phyloP scores from a whole-genome alignment of 176 grass and related monocot species.

The Phyllostachys edulis region DNA sequence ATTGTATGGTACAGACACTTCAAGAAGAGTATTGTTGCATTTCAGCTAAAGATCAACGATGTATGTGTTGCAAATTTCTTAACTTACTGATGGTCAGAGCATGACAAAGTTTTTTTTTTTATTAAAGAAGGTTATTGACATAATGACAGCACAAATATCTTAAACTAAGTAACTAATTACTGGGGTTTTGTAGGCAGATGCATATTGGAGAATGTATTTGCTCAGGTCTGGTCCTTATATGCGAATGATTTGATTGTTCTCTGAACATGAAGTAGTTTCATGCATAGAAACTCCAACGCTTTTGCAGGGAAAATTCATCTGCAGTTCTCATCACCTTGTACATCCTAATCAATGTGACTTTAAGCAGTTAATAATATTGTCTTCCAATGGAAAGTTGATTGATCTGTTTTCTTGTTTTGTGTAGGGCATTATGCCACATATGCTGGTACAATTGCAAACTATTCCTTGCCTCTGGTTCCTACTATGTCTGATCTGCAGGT shows the following conservation, averaged over 20 bases:
- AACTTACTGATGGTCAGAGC: too few relatives aligned
- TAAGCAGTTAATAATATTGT: background rate
- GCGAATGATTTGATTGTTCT: background rate
- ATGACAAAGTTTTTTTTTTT: too few relatives aligned
- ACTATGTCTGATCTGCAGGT: background rate
- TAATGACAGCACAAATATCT: background rate
- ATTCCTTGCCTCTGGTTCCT: background rate
- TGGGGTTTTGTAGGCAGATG: background rate
- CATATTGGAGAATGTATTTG: background rate
- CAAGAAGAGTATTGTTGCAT: background rate
- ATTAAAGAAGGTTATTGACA: too few relatives aligned
- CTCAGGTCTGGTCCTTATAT: background rate
- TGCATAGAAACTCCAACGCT: background rate
- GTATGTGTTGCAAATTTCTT: too few relatives aligned
- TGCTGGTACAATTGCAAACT: background rate
- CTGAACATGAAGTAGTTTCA: background rate
- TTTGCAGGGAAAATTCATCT: background rate
- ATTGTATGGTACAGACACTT: background rate
- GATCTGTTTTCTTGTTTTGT: conserved; percentile 11
- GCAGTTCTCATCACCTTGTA: background rate
- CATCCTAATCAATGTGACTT: background rate
- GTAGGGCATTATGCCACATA: background rate
- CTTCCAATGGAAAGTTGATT: background rate
- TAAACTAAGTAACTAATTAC: background rate
- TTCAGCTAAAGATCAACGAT: background rate